Evolutionary conservation across 2,329 filamentous ascomycete species (phyloP).

Genomic region (Stenocarpella maydis): DNA sequence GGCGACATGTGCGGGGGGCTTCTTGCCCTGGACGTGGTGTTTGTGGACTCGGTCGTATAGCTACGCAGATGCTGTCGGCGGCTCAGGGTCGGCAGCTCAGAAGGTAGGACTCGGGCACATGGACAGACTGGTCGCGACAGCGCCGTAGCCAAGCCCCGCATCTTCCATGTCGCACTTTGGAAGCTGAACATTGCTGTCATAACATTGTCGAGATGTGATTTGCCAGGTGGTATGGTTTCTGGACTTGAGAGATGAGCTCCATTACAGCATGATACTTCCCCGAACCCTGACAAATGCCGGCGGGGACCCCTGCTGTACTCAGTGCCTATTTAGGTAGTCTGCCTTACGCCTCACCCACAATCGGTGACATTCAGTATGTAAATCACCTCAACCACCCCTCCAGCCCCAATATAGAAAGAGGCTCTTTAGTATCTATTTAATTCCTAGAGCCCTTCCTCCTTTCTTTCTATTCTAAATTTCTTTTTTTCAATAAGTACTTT

Average conservation of each 20-base stretch:
- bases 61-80: slow-evolving; percentile 31
- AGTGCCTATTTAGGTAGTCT: no score
- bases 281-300: slow-evolving; percentile 21
- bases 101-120: background rate
- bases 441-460: no score
- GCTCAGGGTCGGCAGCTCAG: slow-evolving; percentile 7
- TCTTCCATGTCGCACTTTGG: slow-evolving; percentile 47
- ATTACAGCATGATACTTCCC: slow-evolving; percentile 19
- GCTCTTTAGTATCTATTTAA: no score
- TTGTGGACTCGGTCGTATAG: slow-evolving; percentile 41
- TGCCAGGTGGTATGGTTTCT: slow-evolving; percentile 26
- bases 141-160: slow-evolving; percentile 38
- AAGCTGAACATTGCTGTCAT: slow-evolving; percentile 50
- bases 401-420: no score
- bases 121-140: slow-evolving; percentile 30
- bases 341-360: no score
- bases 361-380: no score
- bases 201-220: slow-evolving; percentile 37
- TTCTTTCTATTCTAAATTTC: no score
- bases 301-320: background rate
- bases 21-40: slow-evolving; percentile 41
- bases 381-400: no score
- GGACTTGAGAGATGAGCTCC: slow-evolving; percentile 39
- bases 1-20: slow-evolving; percentile 45
- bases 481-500: no score